Conservation (phyloP, 352 stramenopile genomes). For the Globisporangium heterothallicum region DNA sequence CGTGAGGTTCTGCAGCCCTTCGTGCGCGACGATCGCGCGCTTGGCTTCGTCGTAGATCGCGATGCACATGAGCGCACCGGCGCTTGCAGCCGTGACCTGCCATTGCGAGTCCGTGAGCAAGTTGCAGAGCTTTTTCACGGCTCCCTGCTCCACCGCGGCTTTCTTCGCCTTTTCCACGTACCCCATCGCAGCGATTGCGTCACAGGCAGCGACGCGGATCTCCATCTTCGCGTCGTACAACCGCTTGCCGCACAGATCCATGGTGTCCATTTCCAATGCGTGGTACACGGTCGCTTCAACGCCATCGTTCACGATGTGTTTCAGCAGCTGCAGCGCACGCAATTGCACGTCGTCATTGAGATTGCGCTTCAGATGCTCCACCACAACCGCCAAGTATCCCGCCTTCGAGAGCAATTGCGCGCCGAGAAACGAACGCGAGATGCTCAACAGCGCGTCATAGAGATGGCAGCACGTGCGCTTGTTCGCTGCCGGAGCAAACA, state of each 20-base stretch:
- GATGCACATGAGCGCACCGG: conserved; percentile 62
- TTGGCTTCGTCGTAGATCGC: conserved; percentile 66
- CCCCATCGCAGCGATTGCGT: conserved; percentile 44
- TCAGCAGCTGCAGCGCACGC: conserved; percentile 51
- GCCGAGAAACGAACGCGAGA: conserved; percentile 38
- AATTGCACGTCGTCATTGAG: conserved; percentile 28
- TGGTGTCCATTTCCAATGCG: conserved; percentile 45
- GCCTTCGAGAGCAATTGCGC: conserved; percentile 38
- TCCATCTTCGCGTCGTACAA: conserved; percentile 32
- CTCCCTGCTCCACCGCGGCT: conserved; percentile 41
- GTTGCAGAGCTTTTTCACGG: conserved; percentile 50
- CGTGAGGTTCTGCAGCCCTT: conserved; percentile 44
- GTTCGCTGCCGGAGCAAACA: conserved; percentile 32
- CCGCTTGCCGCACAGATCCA: conserved; percentile 38
- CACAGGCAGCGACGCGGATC: conserved; percentile 44
- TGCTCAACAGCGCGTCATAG: conserved; percentile 44
- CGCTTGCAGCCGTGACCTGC: conserved; percentile 43
- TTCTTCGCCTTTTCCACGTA: conserved; percentile 59
- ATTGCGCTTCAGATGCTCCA: conserved; percentile 44
- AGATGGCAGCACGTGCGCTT: conserved; percentile 30
- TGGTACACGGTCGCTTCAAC: conserved; percentile 36
- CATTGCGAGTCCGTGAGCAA: conserved; percentile 51
- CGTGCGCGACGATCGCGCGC: conserved; percentile 44
- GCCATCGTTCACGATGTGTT: conserved; percentile 64
- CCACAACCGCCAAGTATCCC: conserved; percentile 43